Evolutionary conservation across 768 basidiomycete genomes (phyloP), one percentile per base, ranked within the genome.

Genomic region (Phaeotremella skinneri): DNA sequence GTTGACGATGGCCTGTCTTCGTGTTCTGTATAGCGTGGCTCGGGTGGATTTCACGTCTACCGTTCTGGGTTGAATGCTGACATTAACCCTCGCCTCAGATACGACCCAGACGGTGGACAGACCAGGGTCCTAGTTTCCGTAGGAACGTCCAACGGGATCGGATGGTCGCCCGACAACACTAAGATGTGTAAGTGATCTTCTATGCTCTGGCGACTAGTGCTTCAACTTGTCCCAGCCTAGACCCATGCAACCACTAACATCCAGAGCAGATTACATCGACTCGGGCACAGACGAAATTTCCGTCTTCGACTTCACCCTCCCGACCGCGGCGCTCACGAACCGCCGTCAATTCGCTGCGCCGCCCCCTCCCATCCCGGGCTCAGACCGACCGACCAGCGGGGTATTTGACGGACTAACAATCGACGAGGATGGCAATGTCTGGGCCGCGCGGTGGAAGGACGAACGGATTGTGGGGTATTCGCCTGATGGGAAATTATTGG

Each of bases 361-460:
- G 1, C 62, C 64, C 26, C 61, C 69, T 3, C 49, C 67, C 6
- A 16, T 60, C 6, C 45, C 56, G 21, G 58, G 57, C 9, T n/a
- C 49, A 21, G 23, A 45, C 1, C 31, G 47, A 4, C 53, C 61
- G 20, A 56, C 66, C 5, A 52, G 51, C 11, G 69, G 70, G 1
- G 62, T 69, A 17, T 74, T 68, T 48, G 74, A 76, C 48, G 74
- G 74, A 3, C 54, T 76, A 6, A 67, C 69, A 30, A 58, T 70
- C 37, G 74, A 76, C 48, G 70, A 67, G 0, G 32, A 62, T 2
- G 74, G 72, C 2, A 72, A 72, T 21, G 48, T 76, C 37, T 76
- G 74, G 74, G 69, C 59, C 1, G 74, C 74, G 7, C 41, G 74
- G 58, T 76, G 72, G 72, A 63, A 59, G 13, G 68, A 74, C 52